Evolutionary conservation across 352 stramenopile genomes (phyloP).

Genomic region (Pythium vanterpoolii): DNA sequence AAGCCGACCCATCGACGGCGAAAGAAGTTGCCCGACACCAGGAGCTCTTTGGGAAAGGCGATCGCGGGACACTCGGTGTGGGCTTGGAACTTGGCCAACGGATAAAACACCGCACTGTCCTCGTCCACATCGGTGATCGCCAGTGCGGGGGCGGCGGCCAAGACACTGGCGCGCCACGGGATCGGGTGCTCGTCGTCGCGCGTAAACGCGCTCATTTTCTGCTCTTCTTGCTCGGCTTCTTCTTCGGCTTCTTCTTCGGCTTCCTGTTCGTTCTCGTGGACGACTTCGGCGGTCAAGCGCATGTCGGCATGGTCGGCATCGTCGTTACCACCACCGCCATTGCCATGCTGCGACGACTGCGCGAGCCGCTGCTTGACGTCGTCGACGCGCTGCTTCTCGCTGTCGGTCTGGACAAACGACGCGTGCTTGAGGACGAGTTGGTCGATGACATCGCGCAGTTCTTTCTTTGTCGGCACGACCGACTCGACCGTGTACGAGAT

Average conservation of each 20-base stretch:
- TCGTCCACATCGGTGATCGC: constrained; percentile 19
- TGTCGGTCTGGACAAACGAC: constrained; percentile 51
- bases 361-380: constrained; percentile 61
- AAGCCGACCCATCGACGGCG: constrained; percentile 84
- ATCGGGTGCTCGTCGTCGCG: constrained; percentile 87
- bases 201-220: constrained; percentile 91
- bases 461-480: constrained; percentile 61
- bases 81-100: constrained; percentile 69
- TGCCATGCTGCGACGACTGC: constrained; percentile 39
- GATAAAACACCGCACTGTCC: constrained; percentile 74
- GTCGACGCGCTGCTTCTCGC: constrained; percentile 49
- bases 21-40: constrained; percentile 90
- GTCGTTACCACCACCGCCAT: constrained; percentile 31
- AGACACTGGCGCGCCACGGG: constrained; percentile 60
- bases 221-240: constrained; percentile 87
- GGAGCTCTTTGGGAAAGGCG: constrained; percentile 56
- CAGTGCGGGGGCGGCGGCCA: constrained; percentile 27
- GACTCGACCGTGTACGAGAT: constrained; percentile 77
- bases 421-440: constrained; percentile 53
- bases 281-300: constrained; percentile 79
- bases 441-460: constrained; percentile 63
- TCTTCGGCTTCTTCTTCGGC: constrained; percentile 87
- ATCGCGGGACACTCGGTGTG: constrained; percentile 72
- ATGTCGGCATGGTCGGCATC: constrained; percentile 66
- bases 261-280: constrained; percentile 89